Conservation (phyloP, 177 flowering plant species). For the Vitis hybrid region DNA sequence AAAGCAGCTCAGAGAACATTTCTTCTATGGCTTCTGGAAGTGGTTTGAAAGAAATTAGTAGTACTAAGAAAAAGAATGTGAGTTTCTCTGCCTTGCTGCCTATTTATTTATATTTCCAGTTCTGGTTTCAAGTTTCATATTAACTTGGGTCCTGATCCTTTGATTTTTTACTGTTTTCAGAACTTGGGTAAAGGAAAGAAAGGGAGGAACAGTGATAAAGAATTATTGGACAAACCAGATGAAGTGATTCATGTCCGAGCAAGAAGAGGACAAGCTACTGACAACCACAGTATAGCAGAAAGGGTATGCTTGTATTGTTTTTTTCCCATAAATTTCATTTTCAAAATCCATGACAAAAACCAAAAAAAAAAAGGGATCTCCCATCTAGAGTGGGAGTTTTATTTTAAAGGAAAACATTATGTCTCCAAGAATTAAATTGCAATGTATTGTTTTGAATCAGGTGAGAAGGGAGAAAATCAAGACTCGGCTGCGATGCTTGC, state of each 20-base stretch:
- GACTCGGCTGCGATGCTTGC: constrained; percentile 25
- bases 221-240: constrained; percentile 10
- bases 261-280: constrained; percentile 33
- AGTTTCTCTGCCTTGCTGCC: neutral
- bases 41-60: neutral
- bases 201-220: constrained; percentile 12
- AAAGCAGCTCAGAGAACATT: constrained; percentile 29
- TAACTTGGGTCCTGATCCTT: neutral
- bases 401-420: no score
- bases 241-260: constrained; percentile 33
- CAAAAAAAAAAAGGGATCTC: no score
- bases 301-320: constrained; percentile 16
- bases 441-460: constrained; percentile 10
- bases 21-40: constrained; percentile 8
- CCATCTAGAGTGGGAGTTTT: no score
- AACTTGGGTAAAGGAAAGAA: constrained; percentile 17
- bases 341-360: no score
- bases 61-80: constrained; percentile 13
- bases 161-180: constrained; percentile 11
- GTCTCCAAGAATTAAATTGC: no score
- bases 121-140: neutral
- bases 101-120: neutral
- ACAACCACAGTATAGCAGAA: constrained; percentile 34
- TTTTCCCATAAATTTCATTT: neutral
- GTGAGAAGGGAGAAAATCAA: constrained; percentile 36